phyloP scores from a whole-genome alignment of 345 rosid species.

The Boechera retrofracta region DNA sequence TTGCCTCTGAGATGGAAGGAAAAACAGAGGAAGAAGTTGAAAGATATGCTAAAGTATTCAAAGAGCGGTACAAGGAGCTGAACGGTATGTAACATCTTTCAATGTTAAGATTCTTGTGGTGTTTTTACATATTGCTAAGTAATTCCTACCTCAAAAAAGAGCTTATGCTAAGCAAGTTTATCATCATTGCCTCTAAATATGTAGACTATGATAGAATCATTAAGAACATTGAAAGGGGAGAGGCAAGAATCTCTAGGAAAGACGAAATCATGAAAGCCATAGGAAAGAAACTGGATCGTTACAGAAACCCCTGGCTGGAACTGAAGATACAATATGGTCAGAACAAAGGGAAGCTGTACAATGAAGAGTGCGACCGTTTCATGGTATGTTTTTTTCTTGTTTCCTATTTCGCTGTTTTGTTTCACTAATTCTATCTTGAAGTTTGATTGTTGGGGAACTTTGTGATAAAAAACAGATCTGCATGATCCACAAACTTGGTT shows the following conservation, averaged over 20 bases:
- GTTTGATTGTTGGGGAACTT: background rate
- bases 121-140: background rate
- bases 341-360: conserved; percentile 94
- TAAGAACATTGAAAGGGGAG: conserved; percentile 97
- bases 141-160: background rate
- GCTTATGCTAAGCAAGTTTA: conserved; percentile 3
- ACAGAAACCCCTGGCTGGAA: conserved; percentile 99
- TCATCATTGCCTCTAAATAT: background rate
- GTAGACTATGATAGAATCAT: conserved; percentile 95
- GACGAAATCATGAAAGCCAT: conserved; percentile 99
- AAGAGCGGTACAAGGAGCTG: conserved; percentile 91
- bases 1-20: conserved; percentile 96
- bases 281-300: conserved; percentile 96
- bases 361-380: conserved; percentile 97
- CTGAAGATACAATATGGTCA: conserved; percentile 98
- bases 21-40: conserved; percentile 94
- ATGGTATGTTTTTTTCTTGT: conserved; percentile 53
- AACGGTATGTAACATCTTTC: conserved; percentile 55
- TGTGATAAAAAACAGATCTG: conserved; percentile 64
- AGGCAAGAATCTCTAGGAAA: conserved; percentile 95
- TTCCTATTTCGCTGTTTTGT: background rate
- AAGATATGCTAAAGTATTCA: conserved; percentile 87
- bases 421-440: background rate
- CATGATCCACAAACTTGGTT: conserved; percentile 99
- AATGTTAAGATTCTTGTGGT: background rate